Base-by-base conservation (phyloP, 1,284 basidiomycete genomes). In the Ganoderma resinaceum region DNA sequence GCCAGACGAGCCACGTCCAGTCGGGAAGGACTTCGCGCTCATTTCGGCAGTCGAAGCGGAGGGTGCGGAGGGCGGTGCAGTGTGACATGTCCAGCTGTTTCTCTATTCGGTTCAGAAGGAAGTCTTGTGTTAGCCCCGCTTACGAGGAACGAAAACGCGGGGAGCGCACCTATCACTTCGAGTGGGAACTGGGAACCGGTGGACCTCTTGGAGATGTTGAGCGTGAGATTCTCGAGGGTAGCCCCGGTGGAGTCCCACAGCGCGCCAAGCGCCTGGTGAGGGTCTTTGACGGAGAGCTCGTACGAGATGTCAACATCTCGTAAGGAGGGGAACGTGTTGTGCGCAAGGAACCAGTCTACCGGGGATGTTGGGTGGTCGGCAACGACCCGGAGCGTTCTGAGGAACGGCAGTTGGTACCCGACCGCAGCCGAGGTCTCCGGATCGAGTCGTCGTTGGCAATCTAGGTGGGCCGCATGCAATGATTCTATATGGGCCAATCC, bases 41-140 rank as follows among this genome's bases (percentile, higher is more conserved):
- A 9, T 67, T 55, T 6, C 67, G 61, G 38, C 68, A 72, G 52
- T 73, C 72, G 7, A 73, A 23, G 20, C 69, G 67, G 1, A 73
- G 49, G 2, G 63, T 62, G 9, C 63, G 67, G n/a, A 73, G 67
- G 6, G 52, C 37, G 4, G 55, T 61, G 31, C 66, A 69, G 3
- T 14, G 26, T 5, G 69, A 69, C 35, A 73, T 62, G 29, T 69
- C 66, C n/a, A 73, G 35, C 11, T 69, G 72, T 2, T 26, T 29
- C 46, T 69, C 69, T 73, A 37, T 3, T 11, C 20, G 38, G 23
- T 18, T 53, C 46, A 12, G 18, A 63, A 33, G 20, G 14, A n/a
- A 52, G 9, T n/a, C n/a, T n/a, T n/a, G n/a, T n/a, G n/a, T 53
- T 5, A 16, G 20, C 43, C 46, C 20, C 11, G 12, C 31, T 29